Evolutionary conservation across 495 filamentous ascomycete species (phyloP).

Genomic region (Stereocaulon alpinum): DNA sequence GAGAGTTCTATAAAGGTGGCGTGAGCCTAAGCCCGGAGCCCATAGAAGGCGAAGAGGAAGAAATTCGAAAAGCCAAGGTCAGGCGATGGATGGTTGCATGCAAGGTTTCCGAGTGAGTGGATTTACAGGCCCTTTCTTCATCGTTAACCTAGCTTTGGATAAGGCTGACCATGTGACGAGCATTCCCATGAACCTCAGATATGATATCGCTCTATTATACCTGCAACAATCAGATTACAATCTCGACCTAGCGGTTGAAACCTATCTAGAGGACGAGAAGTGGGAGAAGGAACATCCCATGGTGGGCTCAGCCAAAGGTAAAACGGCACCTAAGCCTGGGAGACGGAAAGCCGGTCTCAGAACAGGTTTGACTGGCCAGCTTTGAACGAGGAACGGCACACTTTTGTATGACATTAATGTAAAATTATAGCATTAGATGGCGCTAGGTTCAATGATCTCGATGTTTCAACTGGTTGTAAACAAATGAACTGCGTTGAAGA

Average conservation of each 20-base stretch:
- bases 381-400: conserved; percentile 1
- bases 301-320: conserved; percentile 30
- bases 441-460: background rate
- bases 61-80: conserved; percentile 51
- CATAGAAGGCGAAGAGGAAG: conserved; percentile 58
- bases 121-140: background rate
- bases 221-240: conserved; percentile 56
- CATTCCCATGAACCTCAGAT: conserved; percentile 34
- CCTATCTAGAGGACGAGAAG: conserved; percentile 53
- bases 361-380: conserved; percentile 17
- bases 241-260: conserved; percentile 47
- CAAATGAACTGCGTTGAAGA: too few species aligned
- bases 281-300: conserved; percentile 65
- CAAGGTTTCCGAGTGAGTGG: conserved; percentile 53
- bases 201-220: conserved; percentile 62
- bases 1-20: conserved; percentile 50
- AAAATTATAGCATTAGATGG: background rate
- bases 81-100: conserved; percentile 61
- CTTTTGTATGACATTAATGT: background rate
- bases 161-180: conserved; percentile 11
- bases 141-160: background rate
- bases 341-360: conserved; percentile 10
- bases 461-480: too few species aligned
- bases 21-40: conserved; percentile 54
- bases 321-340: conserved; percentile 19